phyloP scores from a whole-genome alignment of 768 basidiomycete genomes.

The Boletus insuetus region DNA sequence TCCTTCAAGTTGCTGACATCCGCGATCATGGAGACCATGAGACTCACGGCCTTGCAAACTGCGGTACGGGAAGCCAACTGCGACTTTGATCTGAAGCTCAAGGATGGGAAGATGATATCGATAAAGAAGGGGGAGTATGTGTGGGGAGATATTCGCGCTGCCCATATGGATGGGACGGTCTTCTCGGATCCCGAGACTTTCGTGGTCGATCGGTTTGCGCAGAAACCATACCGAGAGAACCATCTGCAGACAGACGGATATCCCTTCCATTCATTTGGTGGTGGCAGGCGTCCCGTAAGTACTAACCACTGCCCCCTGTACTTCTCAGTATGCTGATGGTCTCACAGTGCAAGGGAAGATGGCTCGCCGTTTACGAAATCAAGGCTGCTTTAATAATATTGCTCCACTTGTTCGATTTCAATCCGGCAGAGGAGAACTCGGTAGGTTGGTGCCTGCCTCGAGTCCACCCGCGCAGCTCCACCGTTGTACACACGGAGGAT shows the following conservation, averaged over 20 bases:
- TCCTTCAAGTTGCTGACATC: slow-evolving; percentile 23
- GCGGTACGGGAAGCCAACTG: slow-evolving; percentile 15
- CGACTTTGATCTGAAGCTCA: slow-evolving; percentile 16
- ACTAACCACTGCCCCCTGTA: too few species aligned
- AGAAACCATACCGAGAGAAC: background rate
- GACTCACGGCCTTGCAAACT: slow-evolving; percentile 17
- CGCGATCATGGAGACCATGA: slow-evolving; percentile 27
- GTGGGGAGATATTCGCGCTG: slow-evolving; percentile 15
- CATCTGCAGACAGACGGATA: slow-evolving; percentile 10
- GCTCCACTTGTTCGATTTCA: slow-evolving; percentile 14
- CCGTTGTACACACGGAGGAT: slow-evolving; percentile 17
- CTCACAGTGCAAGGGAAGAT: slow-evolving; percentile 23
- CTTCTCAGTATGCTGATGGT: background rate
- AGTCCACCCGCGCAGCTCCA: slow-evolving; percentile 12
- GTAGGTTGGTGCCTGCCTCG: slow-evolving; percentile 9
- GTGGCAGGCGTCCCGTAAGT: slow-evolving; percentile 22
- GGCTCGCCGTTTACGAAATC: slow-evolving; percentile 24
- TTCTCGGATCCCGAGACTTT: slow-evolving; percentile 16
- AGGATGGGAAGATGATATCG: slow-evolving; percentile 3
- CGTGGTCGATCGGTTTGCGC: slow-evolving; percentile 11
- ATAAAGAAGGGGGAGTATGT: slow-evolving; percentile 23
- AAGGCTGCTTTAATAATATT: slow-evolving; percentile 18
- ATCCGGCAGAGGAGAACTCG: background rate
- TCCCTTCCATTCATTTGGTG: slow-evolving; percentile 14
- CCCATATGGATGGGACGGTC: slow-evolving; percentile 8